Evolutionary conservation across 805 yeast genomes (phyloP).

Genomic region (Jamesozyma rosinii): DNA sequence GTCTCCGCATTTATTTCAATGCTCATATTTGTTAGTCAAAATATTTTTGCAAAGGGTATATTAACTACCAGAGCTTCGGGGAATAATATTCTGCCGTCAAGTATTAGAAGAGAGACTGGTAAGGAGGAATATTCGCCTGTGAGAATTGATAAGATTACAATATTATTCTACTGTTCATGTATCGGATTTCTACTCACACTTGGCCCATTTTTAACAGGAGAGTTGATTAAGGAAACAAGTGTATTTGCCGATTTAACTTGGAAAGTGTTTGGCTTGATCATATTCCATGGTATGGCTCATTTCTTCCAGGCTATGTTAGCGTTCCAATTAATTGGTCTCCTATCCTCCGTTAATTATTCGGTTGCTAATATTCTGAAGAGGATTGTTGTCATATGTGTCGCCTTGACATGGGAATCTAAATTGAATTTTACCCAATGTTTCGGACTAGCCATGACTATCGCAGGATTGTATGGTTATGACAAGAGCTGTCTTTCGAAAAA

Average conservation of each 20-base stretch:
- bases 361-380: constrained; percentile 71
- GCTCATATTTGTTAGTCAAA: constrained; percentile 65
- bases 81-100: constrained; percentile 18
- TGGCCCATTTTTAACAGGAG: constrained; percentile 56
- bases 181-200: constrained; percentile 60
- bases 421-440: constrained; percentile 35
- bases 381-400: constrained; percentile 58
- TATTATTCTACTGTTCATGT: constrained; percentile 59
- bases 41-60: constrained; percentile 68
- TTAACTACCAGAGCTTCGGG: constrained; percentile 38
- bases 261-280: constrained; percentile 32
- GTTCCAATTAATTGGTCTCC: constrained; percentile 61
- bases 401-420: constrained; percentile 55
- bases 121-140: constrained; percentile 17
- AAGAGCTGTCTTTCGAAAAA: constrained; percentile 44
- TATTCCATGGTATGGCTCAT: constrained; percentile 61
- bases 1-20: constrained; percentile 35
- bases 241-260: constrained; percentile 26
- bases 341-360: constrained; percentile 70
- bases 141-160: constrained; percentile 59
- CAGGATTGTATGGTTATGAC: constrained; percentile 63
- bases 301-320: constrained; percentile 67
- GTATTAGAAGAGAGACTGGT: constrained; percentile 7
- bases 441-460: constrained; percentile 48
- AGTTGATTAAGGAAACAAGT: constrained; percentile 26